phyloP scores from a whole-genome alignment of 208 protist genomes.

The Endotrypanum monterogeii region DNA sequence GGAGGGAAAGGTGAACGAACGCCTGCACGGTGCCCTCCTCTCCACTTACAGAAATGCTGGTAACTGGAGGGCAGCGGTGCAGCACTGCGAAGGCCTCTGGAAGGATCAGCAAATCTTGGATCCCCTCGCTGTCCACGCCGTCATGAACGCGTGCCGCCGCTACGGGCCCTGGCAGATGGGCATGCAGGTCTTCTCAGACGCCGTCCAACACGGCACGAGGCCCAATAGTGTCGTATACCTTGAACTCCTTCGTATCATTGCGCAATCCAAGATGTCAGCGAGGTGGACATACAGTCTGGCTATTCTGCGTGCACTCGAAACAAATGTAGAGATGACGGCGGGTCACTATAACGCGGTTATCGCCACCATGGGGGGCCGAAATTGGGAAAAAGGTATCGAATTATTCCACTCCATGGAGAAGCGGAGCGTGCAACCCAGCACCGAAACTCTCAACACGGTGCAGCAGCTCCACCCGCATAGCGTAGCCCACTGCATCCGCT shows the following conservation, averaged over 20 bases:
- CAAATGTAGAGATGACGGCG: slow-evolving; percentile 69
- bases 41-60: slow-evolving; percentile 65
- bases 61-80: slow-evolving; percentile 66
- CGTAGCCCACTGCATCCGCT: slow-evolving; percentile 67
- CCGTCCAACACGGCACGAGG: slow-evolving; percentile 46
- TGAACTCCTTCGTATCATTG: slow-evolving; percentile 74
- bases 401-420: slow-evolving; percentile 80
- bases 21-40: slow-evolving; percentile 74
- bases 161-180: slow-evolving; percentile 57
- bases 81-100: slow-evolving; percentile 69
- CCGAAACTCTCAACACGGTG: slow-evolving; percentile 76
- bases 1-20: slow-evolving; percentile 58
- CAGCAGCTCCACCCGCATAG: slow-evolving; percentile 54
- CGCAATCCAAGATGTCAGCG: slow-evolving; percentile 37
- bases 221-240: slow-evolving; percentile 84
- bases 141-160: slow-evolving; percentile 83
- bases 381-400: slow-evolving; percentile 58
- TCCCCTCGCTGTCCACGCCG: slow-evolving; percentile 64
- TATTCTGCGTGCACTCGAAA: slow-evolving; percentile 57
- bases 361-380: slow-evolving; percentile 52
- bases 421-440: slow-evolving; percentile 73
- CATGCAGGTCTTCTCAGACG: slow-evolving; percentile 56
- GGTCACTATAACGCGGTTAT: slow-evolving; percentile 88
- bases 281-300: slow-evolving; percentile 63
- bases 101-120: slow-evolving; percentile 71